Evolutionary conservation across 1,139 yeast species (phyloP).

Genomic region (Suhomyces anneliseae): DNA sequence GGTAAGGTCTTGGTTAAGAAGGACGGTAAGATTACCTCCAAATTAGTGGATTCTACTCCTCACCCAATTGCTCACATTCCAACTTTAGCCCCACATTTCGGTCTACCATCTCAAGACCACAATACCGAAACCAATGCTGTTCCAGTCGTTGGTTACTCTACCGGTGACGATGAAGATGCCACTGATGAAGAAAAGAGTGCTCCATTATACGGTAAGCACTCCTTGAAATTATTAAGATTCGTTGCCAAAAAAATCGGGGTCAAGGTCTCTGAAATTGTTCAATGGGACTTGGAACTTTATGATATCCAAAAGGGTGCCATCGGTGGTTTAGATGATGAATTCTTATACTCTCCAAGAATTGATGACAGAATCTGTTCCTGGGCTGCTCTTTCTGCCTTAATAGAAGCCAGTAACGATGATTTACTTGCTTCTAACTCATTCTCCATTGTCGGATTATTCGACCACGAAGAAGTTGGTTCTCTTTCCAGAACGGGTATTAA

Average conservation of each 20-base stretch:
- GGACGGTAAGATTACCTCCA: slow-evolving; percentile 36
- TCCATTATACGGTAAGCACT: slow-evolving; percentile 63
- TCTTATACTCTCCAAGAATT: slow-evolving; percentile 62
- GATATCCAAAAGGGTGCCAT: slow-evolving; percentile 63
- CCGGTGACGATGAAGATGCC: slow-evolving; percentile 28
- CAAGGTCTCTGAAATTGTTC: slow-evolving; percentile 52
- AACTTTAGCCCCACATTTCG: slow-evolving; percentile 67
- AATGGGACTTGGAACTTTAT: slow-evolving; percentile 60
- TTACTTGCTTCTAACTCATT: slow-evolving; percentile 36
- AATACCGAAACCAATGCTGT: slow-evolving; percentile 63
- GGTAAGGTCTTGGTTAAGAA: slow-evolving; percentile 53
- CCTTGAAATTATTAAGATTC: slow-evolving; percentile 54
- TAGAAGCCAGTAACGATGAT: slow-evolving; percentile 35
- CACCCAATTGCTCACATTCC: slow-evolving; percentile 67
- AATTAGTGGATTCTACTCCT: slow-evolving; percentile 57
- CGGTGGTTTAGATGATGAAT: slow-evolving; percentile 63
- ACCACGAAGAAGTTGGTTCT: slow-evolving; percentile 67
- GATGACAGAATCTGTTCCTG: slow-evolving; percentile 69
- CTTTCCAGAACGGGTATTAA: slow-evolving; percentile 58
- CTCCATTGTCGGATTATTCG: slow-evolving; percentile 52
- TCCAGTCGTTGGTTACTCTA: slow-evolving; percentile 55
- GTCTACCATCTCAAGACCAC: slow-evolving; percentile 48
- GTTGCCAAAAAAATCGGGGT: slow-evolving; percentile 50
- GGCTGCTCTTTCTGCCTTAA: slow-evolving; percentile 54
- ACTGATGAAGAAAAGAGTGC: slow-evolving; percentile 61